A percentile compares a stretch with the other conserved stretches of the same genome.
phyloP scores from a whole-genome alignment of 371 early-diverging fungal species.

The Synchytrium microbalum region DNA sequence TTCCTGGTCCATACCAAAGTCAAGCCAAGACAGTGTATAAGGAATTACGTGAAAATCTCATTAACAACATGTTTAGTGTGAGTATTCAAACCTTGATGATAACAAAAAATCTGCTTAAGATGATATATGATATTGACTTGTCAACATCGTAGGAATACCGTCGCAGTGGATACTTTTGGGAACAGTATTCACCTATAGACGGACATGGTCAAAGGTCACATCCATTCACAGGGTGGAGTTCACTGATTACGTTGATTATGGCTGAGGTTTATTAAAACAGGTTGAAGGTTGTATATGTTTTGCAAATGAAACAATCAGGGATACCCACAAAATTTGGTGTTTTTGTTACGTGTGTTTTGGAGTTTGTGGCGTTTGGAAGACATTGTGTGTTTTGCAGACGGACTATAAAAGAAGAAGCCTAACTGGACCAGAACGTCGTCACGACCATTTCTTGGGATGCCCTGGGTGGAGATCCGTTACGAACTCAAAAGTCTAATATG shows the following conservation, averaged over 20 bases:
- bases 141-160: constrained; percentile 50
- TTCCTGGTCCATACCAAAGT: constrained; percentile 59
- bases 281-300: no score
- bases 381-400: no score
- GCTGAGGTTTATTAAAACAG: constrained; percentile 38
- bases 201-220: constrained; percentile 81
- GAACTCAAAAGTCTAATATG: no score
- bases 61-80: constrained; percentile 67
- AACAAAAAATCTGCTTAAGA: background rate
- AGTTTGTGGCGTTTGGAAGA: no score
- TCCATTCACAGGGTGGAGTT: constrained; percentile 95
- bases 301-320: no score
- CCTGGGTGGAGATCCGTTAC: no score
- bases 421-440: no score
- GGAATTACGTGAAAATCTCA: constrained; percentile 64
- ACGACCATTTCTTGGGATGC: no score
- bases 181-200: constrained; percentile 74
- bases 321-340: no score
- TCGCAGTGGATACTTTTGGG: constrained; percentile 84
- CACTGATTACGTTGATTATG: constrained; percentile 78
- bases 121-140: background rate
- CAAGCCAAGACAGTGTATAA: constrained; percentile 66
- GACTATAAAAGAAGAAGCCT: no score
- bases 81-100: background rate
- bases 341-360: no score